Evolutionary conservation across 306 rosid genomes (phyloP).

Genomic region (Alnus glutinosa): DNA sequence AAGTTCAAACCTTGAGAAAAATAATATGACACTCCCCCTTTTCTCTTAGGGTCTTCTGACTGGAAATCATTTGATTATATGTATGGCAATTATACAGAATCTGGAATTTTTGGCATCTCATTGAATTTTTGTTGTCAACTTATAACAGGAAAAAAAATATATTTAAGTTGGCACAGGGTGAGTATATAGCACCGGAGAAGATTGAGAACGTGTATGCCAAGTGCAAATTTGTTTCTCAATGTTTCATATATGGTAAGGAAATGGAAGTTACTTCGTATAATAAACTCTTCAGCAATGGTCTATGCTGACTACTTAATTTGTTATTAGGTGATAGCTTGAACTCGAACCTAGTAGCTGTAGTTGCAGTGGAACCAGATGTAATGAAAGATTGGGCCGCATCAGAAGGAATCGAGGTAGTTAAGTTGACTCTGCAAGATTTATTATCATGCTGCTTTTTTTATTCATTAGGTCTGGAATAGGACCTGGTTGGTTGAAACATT

Average conservation of each 20-base stretch:
- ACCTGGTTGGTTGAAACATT: background rate
- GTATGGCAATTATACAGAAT: background rate
- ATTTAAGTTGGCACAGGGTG: conserved; percentile 98
- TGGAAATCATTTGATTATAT: background rate
- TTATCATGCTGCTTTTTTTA: background rate
- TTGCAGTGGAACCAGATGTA: conserved; percentile 73
- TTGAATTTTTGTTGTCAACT: conserved; percentile 24
- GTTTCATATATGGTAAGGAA: conserved; percentile 86
- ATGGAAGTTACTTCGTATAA: conserved; percentile 15
- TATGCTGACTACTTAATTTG: conserved; percentile 34
- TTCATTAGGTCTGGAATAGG: background rate
- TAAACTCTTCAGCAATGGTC: background rate
- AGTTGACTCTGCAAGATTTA: background rate
- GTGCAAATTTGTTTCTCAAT: conserved; percentile 85
- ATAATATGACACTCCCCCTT: background rate
- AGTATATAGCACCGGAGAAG: conserved; percentile 99
- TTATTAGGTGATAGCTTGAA: conserved; percentile 90
- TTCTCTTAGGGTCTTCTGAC: background rate
- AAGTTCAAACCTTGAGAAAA: background rate
- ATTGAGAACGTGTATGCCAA: conserved; percentile 87
- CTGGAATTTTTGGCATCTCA: background rate
- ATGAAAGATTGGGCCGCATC: conserved; percentile 83
- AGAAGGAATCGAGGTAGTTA: conserved; percentile 62
- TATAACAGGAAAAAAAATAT: conserved; percentile 88
- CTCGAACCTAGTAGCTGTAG: conserved; percentile 78